A percentile compares a stretch with the other conserved stretches of the same genome.
Evolutionary conservation across 2,329 filamentous ascomycete genomes (phyloP).

Genomic region (Cladophialophora bantiana): DNA sequence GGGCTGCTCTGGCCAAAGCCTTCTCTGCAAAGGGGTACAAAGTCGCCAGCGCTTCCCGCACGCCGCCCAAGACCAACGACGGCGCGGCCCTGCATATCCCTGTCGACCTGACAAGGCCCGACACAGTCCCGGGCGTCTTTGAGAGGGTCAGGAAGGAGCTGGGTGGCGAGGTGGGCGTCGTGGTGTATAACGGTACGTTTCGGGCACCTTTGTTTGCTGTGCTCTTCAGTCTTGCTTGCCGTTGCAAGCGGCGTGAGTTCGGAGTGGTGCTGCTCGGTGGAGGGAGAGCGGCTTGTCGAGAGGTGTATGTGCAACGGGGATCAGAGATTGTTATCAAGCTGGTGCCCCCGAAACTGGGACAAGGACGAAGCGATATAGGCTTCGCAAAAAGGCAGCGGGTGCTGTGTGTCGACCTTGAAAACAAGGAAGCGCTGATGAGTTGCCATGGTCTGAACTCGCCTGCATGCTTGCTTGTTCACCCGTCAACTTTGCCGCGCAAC

Average conservation of each 20-base stretch:
- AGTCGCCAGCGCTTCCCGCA: conserved; percentile 49
- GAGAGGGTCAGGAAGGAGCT: conserved; percentile 47
- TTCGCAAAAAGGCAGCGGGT: conserved; percentile 6
- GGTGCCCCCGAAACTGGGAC: background rate
- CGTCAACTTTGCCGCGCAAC: background rate
- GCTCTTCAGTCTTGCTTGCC: background rate
- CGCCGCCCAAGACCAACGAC: background rate
- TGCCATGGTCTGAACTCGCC: too few relatives aligned
- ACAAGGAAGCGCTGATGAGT: too few relatives aligned
- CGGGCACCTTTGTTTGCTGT: background rate
- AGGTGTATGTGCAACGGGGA: background rate
- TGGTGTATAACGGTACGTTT: conserved; percentile 49
- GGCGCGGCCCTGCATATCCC: conserved; percentile 41
- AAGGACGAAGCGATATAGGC: background rate
- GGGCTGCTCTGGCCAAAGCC: conserved; percentile 46
- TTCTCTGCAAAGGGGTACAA: conserved; percentile 54
- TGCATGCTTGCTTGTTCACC: too few relatives aligned
- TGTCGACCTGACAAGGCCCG: conserved; percentile 47
- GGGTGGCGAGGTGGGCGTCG: conserved; percentile 51
- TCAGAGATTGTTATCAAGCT: background rate
- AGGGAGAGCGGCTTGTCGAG: background rate
- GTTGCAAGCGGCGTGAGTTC: background rate
- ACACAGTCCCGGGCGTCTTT: conserved; percentile 48
- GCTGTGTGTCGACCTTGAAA: too few relatives aligned
- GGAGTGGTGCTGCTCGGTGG: background rate